Evolutionary conservation across 2,329 filamentous ascomycete species (phyloP).

Genomic region (Davidsoniella virescens): DNA sequence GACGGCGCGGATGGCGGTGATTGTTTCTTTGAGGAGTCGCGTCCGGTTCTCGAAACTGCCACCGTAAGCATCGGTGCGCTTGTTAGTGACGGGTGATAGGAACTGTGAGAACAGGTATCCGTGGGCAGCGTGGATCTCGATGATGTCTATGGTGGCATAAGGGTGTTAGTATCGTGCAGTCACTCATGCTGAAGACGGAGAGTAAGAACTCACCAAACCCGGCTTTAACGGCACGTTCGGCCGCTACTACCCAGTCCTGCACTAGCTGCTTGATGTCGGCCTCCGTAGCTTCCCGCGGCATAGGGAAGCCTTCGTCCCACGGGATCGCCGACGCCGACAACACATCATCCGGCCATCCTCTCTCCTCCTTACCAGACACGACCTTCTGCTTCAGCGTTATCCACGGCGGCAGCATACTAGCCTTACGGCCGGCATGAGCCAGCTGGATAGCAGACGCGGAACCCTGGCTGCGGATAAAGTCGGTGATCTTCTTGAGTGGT

Average conservation of each 20-base stretch:
- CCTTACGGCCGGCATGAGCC: slow-evolving; percentile 62
- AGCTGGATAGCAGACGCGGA: slow-evolving; percentile 68
- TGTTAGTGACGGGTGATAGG: slow-evolving; percentile 41
- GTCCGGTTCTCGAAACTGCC: slow-evolving; percentile 49
- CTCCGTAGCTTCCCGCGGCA: slow-evolving; percentile 50
- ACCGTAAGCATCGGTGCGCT: slow-evolving; percentile 48
- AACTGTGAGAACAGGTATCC: slow-evolving; percentile 54
- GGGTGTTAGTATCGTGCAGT: neutral
- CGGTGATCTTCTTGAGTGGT: slow-evolving; percentile 51
- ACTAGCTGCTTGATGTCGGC: slow-evolving; percentile 53
- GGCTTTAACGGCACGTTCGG: slow-evolving; percentile 44
- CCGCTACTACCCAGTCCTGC: slow-evolving; percentile 40
- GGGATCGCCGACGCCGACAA: slow-evolving; percentile 35
- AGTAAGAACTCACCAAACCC: slow-evolving; percentile 31
- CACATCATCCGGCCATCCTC: slow-evolving; percentile 42
- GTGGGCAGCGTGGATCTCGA: slow-evolving; percentile 52
- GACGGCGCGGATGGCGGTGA: slow-evolving; percentile 31
- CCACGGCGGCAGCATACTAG: slow-evolving; percentile 47
- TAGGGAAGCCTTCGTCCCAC: slow-evolving; percentile 43
- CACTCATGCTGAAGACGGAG: neutral
- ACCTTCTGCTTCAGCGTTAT: slow-evolving; percentile 32
- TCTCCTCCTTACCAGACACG: slow-evolving; percentile 34
- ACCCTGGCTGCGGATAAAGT: slow-evolving; percentile 66
- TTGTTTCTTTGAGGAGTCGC: slow-evolving; percentile 41
- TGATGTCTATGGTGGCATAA: slow-evolving; percentile 35